Base-by-base conservation (phyloP, 2,329 filamentous ascomycete genomes). In the Fusarium keratoplasticum region DNA sequence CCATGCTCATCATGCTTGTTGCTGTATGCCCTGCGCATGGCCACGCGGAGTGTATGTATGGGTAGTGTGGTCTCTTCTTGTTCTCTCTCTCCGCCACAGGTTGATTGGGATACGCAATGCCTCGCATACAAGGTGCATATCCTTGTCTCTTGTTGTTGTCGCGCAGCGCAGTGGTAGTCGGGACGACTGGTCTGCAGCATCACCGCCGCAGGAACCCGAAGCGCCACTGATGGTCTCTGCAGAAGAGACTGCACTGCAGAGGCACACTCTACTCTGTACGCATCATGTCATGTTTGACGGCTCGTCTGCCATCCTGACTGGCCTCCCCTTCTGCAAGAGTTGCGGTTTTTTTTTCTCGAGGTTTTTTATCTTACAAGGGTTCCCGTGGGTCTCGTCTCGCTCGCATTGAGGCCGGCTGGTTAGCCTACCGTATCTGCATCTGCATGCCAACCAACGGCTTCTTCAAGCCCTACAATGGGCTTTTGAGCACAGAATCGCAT, bases 121-220 rank as follows among this genome's bases (percentile, higher is more conserved):
- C 58, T 71, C 57, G 60, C 62, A 68, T 64, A 20, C 60, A 63
- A 65, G 42, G 40, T 40, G 57, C 47, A 63, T 35, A 31, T 40
- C 67, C 67, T 31, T 74, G 68, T 69, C 60, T 72, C 71, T 71
- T 25, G 20, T 63, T 35, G 29, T 72, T 74, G 71, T 66, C 64
- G 44, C 57, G 67, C 59, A 62, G 59, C 29, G 10, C 7, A 18
- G 11, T 25, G 22, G 47, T 20, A 62, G 44, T 62, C 44, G 14
- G 58, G 33, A 62, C 52, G 50, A 25, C 57, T 54, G 58, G 42
- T 14, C 61, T 71, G 61, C 57, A 31, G 35, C 33, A 59, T 54
- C 69, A 66, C 66, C 69, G 72, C 72, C 72, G 69, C 72, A 74
- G 72, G 72, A 75, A 72, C 72, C 69, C 72, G 69, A 42, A 33